Conservation (phyloP, 2,329 filamentous ascomycete genomes). For the Fusarium domesticum region DNA sequence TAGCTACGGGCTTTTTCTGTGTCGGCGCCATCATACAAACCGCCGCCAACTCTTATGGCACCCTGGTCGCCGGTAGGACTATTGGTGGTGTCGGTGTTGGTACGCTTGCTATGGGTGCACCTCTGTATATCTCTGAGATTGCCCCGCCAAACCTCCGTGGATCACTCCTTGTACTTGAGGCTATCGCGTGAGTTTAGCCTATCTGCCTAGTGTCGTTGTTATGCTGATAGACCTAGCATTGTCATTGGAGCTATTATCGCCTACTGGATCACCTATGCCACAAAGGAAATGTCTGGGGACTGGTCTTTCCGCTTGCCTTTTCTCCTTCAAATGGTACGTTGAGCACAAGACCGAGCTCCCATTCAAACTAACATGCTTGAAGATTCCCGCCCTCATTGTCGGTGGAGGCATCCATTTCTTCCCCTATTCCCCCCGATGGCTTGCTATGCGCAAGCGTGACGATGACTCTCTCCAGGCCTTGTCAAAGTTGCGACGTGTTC, state of each 20-base stretch:
- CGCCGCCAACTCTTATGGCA: slow-evolving; percentile 25
- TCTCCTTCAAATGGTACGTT: slow-evolving; percentile 41
- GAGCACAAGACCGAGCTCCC: too few species aligned
- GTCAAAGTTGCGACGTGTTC: slow-evolving; percentile 39
- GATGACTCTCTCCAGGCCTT: slow-evolving; percentile 40
- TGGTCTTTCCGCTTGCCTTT: slow-evolving; percentile 47
- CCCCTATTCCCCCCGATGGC: slow-evolving; percentile 46
- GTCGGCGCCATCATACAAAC: slow-evolving; percentile 43
- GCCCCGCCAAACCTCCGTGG: slow-evolving; percentile 39
- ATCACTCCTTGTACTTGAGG: slow-evolving; percentile 47
- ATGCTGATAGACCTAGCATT: too few species aligned
- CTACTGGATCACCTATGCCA: slow-evolving; percentile 55
- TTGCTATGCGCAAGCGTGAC: slow-evolving; percentile 37
- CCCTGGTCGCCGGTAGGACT: slow-evolving; percentile 28
- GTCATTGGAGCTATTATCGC: slow-evolving; percentile 52
- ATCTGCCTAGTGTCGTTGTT: too few species aligned
- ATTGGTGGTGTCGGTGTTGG: slow-evolving; percentile 33
- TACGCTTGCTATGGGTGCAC: slow-evolving; percentile 30
- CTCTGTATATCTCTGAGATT: slow-evolving; percentile 34
- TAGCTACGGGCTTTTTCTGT: slow-evolving; percentile 39
- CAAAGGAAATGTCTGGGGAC: slow-evolving; percentile 40
- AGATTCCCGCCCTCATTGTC: slow-evolving; percentile 21
- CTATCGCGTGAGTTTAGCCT: too few species aligned
- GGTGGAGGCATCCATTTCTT: slow-evolving; percentile 43
- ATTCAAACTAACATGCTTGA: too few species aligned